Percentiles rank a stretch among this genome's conserved stretches.
Conservation (phyloP, 352 stramenopile genomes). For the Globisporangium camurandrum region DNA sequence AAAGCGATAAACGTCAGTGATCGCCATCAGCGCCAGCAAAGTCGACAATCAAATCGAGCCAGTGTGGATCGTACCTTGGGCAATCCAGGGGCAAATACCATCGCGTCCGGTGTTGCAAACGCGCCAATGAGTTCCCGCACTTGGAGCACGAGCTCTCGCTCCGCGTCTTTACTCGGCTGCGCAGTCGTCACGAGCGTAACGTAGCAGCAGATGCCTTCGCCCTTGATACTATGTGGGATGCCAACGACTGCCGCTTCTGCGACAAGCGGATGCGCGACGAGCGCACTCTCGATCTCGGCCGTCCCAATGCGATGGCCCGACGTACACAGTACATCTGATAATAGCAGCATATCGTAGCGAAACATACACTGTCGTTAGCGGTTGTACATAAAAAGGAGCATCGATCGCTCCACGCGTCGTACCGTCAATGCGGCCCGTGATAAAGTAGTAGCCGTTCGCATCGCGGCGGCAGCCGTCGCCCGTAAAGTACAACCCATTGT, state of each 20-base stretch:
- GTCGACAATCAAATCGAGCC: not conserved
- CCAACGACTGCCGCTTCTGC: slow-evolving; percentile 93
- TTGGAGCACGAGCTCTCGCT: slow-evolving; percentile 63
- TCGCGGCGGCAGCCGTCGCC: slow-evolving; percentile 86
- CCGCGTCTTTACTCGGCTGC: slow-evolving; percentile 42
- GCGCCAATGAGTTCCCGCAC: slow-evolving; percentile 93
- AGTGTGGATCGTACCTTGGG: slow-evolving; percentile 70
- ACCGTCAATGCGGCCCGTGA: slow-evolving; percentile 96
- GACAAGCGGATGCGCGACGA: slow-evolving; percentile 90
- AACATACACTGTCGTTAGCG: too few species aligned
- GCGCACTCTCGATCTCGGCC: slow-evolving; percentile 82
- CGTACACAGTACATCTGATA: slow-evolving; percentile 92
- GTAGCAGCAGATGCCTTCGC: slow-evolving; percentile 95
- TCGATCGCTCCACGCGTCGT: too few species aligned
- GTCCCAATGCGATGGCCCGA: slow-evolving; percentile 89
- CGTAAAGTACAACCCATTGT: slow-evolving; percentile 97
- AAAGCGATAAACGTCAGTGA: not conserved
- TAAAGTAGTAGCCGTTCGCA: slow-evolving; percentile 97
- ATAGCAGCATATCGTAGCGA: not conserved
- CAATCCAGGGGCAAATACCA: slow-evolving; percentile 88
- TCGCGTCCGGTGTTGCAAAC: slow-evolving; percentile 95
- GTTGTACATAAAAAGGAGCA: too few species aligned
- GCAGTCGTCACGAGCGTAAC: slow-evolving; percentile 87
- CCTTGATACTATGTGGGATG: slow-evolving; percentile 96
- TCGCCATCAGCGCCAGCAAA: not conserved